Evolutionary conservation across 106 monocot genomes (phyloP).

Genomic region (Cymbidium sinense): DNA sequence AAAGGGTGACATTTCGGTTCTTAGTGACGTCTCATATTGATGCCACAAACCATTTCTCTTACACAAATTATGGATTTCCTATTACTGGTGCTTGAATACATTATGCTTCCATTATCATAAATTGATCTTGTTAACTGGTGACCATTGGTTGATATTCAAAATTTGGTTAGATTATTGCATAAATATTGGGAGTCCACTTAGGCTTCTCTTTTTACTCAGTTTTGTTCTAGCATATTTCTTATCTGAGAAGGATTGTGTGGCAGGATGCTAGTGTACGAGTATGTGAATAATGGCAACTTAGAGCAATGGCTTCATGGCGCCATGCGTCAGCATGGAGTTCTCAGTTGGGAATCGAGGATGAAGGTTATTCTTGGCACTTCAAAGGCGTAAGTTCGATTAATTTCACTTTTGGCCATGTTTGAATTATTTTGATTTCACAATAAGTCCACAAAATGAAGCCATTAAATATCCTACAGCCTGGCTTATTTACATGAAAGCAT

Average conservation of each 20-base stretch:
- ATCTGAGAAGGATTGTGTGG: background rate
- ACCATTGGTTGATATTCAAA: too few species aligned
- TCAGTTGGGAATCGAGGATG: slow-evolving; percentile 57
- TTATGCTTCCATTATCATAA: too few species aligned
- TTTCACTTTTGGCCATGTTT: background rate
- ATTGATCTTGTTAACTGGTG: too few species aligned
- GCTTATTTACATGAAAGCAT: slow-evolving; percentile 69
- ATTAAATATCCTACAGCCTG: slow-evolving; percentile 28
- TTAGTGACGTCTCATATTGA: background rate
- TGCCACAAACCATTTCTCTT: too few species aligned
- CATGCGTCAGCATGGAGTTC: slow-evolving; percentile 47
- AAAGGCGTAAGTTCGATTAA: slow-evolving; percentile 41
- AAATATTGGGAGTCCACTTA: too few species aligned
- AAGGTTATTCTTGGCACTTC: slow-evolving; percentile 58
- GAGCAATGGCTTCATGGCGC: slow-evolving; percentile 77
- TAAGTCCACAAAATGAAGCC: background rate
- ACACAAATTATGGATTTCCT: too few species aligned
- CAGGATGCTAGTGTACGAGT: slow-evolving; percentile 74
- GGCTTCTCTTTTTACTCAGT: too few species aligned
- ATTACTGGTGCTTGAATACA: too few species aligned
- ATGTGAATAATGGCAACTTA: slow-evolving; percentile 63
- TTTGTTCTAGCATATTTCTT: background rate
- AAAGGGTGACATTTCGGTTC: background rate
- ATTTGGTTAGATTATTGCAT: too few species aligned
- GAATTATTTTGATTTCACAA: background rate